A percentile compares a stretch with the other conserved stretches of the same genome.
phyloP scores from a whole-genome alignment of 306 rosid species.

The Cajanus cajan region DNA sequence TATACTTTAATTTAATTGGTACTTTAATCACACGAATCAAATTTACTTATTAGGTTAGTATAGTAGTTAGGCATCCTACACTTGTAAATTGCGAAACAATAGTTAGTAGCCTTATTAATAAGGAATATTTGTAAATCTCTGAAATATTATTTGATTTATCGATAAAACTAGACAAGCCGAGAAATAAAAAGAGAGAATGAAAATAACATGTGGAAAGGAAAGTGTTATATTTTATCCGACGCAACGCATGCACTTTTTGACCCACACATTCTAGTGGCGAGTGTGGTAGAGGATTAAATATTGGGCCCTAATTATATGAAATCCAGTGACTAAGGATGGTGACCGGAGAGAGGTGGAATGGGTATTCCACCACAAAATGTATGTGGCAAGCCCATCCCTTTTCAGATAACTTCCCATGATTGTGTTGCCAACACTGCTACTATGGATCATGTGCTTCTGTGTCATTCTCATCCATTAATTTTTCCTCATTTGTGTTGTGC shows the following conservation, averaged over 20 bases:
- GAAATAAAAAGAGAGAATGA: neutral
- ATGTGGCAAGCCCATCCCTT: slow-evolving; percentile 32
- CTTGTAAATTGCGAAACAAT: too few species aligned
- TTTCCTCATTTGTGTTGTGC: neutral
- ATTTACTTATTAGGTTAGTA: too few species aligned
- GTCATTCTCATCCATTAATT: slow-evolving; percentile 25
- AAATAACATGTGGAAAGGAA: neutral
- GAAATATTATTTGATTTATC: neutral
- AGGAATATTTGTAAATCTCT: neutral
- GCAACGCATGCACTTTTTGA: slow-evolving; percentile 16
- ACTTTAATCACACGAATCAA: too few species aligned
- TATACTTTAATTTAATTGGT: too few species aligned
- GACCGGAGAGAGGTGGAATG: slow-evolving; percentile 2
- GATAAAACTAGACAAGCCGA: neutral
- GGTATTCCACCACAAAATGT: slow-evolving; percentile 10
- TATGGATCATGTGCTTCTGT: slow-evolving; percentile 26
- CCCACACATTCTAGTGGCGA: slow-evolving; percentile 26
- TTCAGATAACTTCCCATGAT: neutral
- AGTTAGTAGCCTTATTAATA: too few species aligned
- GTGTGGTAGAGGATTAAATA: neutral
- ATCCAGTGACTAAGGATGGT: slow-evolving; percentile 8
- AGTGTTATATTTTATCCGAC: neutral
- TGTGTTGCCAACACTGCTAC: slow-evolving; percentile 11
- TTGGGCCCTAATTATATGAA: slow-evolving; percentile 9
- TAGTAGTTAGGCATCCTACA: too few species aligned